phyloP scores from a whole-genome alignment of 2,329 filamentous ascomycete genomes.

The Fusarium sp. region DNA sequence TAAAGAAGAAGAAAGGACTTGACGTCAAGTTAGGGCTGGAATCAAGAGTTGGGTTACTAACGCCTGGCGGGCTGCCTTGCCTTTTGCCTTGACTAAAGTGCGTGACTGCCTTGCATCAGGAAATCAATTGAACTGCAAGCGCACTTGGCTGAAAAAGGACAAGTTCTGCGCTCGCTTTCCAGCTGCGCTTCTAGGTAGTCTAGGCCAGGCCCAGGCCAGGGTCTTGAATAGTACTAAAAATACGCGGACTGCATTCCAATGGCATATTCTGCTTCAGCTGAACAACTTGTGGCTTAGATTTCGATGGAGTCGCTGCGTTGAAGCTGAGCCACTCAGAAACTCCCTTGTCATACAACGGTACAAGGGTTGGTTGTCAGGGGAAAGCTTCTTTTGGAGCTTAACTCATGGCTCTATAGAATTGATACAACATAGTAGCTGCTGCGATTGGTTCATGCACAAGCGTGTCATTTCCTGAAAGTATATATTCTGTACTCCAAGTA shows the following conservation, averaged over 20 bases:
- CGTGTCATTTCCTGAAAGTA: too few relatives aligned
- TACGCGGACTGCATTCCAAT: conserved; percentile 20
- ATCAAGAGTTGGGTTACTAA: conserved; percentile 18
- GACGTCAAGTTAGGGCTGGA: conserved; percentile 7
- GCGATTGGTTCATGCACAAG: too few relatives aligned
- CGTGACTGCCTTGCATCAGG: conserved; percentile 21
- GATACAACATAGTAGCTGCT: background rate
- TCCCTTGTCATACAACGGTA: background rate
- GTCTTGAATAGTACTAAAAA: conserved; percentile 24
- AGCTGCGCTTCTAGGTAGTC: background rate
- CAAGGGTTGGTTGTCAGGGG: conserved; percentile 14
- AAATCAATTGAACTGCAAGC: conserved; percentile 11
- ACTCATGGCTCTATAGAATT: conserved; percentile 1
- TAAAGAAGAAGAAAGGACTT: background rate
- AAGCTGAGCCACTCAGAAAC: conserved; percentile 15
- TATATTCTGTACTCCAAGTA: too few relatives aligned
- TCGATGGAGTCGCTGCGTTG: background rate
- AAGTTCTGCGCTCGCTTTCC: conserved; percentile 4
- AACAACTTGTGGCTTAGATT: conserved; percentile 18
- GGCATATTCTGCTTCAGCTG: conserved; percentile 5
- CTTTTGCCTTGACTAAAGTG: background rate
- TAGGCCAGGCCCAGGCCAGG: background rate
- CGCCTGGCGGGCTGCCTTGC: conserved; percentile 38
- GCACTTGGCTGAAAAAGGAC: conserved; percentile 36
- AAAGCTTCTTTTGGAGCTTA: conserved; percentile 22